Base-by-base conservation (phyloP, 768 basidiomycete species). In the Termitomyces sp. region DNA sequence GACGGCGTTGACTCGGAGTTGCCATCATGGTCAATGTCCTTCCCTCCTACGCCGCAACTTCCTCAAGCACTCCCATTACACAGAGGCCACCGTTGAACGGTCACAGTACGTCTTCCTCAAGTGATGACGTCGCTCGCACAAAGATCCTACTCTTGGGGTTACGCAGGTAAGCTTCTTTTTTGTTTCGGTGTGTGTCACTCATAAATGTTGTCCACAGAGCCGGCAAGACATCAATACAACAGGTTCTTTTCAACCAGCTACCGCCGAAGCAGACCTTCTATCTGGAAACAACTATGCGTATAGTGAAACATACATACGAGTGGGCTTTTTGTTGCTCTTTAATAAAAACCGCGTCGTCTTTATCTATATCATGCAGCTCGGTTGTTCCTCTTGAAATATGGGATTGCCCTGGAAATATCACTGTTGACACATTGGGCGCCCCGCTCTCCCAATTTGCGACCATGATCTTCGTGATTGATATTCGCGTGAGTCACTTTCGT, bases 381-480 rank as follows among this genome's bases (percentile, higher is more conserved):
- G 85, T 96, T 61, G 86, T 97, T 59, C 92, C 94, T 1, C 82
- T 98, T 37, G 92, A 97, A 68, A 85, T 98, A 68, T 97, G 93
- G 93, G 95, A 97, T 67, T 92, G 93, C 64, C 96, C 95, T 0
- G 91, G 90, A 25, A 92, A 88, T 58, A 82, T 86, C 54, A 86
- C 92, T 4, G 82, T 89, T 12, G 89, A 93, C 23, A 82, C 85
- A n/a, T 79, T 96, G 11, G 86, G 84, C 21, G 79, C 82, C 8
- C 83, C 89, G 8, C 79, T 97, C 37, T 82, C 86, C 43, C 82
- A 90, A 31, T 93, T 97, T 64, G 81, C 91, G 2, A 86, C 89
- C 2, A 81, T 98, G 65, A 85, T 98, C 53, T 98, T 95, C 62
- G 93, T 98, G 27, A 90, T 98, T 62, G 96, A 98, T 66, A 95